These are phyloP conservation scores for Kockiozyma suomiensis DNA, from an alignment of 805 yeast species.

Conservation along the genomic window DNA sequence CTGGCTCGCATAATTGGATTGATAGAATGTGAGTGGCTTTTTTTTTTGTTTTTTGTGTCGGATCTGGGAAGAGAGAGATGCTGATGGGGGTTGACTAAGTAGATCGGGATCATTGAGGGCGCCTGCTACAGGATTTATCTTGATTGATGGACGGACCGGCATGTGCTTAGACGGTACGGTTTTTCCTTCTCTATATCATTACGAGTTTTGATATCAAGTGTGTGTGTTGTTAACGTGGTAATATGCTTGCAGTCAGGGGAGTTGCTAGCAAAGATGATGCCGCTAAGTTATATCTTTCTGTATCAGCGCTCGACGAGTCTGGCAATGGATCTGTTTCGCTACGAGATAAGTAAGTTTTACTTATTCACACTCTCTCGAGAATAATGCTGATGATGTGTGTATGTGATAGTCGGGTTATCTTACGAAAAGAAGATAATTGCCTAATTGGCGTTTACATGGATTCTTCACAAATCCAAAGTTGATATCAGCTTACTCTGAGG, in stretches of 20 bases:
- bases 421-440: conserved; percentile 26
- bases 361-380: background rate
- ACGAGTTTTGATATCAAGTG: background rate
- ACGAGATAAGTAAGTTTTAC: conserved; percentile 10
- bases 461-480: background rate
- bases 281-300: background rate
- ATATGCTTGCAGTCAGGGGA: conserved; percentile 24
- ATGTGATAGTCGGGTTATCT: conserved; percentile 18
- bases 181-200: background rate
- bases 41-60: no score
- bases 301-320: background rate
- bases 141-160: conserved; percentile 26
- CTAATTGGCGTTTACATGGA: conserved; percentile 28
- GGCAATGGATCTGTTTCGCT: conserved; percentile 20
- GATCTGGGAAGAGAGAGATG: no score
- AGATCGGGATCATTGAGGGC: conserved; percentile 11
- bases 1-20: conserved; percentile 12
- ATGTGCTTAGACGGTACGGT: conserved; percentile 19
- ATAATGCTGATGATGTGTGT: no score
- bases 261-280: conserved; percentile 26
- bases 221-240: background rate
- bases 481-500: no score
- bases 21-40: conserved; percentile 14
- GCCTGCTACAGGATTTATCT: conserved; percentile 22
- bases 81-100: background rate